phyloP scores from a whole-genome alignment of 768 basidiomycete species.

The Naganishia antarctica region DNA sequence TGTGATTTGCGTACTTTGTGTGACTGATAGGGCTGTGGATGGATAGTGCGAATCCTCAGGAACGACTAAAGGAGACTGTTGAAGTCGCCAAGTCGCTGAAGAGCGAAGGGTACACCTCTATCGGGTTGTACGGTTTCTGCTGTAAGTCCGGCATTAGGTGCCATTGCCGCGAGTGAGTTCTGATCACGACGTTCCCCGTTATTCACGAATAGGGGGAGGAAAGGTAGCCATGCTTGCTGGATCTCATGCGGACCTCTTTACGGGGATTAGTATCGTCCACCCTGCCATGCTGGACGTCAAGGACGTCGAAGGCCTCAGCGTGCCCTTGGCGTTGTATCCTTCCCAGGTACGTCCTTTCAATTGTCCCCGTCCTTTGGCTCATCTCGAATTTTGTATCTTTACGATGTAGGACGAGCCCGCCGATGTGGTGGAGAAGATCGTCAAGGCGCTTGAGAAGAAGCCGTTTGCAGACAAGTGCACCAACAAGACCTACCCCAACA shows the following conservation, averaged over 20 bases:
- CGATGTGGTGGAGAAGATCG: slow-evolving; percentile 52
- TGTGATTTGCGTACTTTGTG: too few species aligned
- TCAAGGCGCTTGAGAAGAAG: slow-evolving; percentile 55
- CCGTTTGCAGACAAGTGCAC: slow-evolving; percentile 56
- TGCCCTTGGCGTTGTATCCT: slow-evolving; percentile 47
- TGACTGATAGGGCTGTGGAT: neutral
- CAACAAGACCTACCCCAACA: slow-evolving; percentile 55
- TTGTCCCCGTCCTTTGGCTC: neutral
- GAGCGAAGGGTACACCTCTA: slow-evolving; percentile 51
- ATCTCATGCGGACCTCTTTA: slow-evolving; percentile 46
- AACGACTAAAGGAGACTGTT: slow-evolving; percentile 58
- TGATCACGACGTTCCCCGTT: too few species aligned
- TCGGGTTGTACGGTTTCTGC: slow-evolving; percentile 54
- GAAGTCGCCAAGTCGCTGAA: slow-evolving; percentile 52
- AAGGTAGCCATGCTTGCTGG: slow-evolving; percentile 40
- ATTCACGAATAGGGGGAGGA: slow-evolving; percentile 47
- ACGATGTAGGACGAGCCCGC: slow-evolving; percentile 36
- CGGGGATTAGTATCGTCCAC: slow-evolving; percentile 52
- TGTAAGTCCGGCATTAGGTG: too few species aligned
- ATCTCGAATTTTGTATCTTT: neutral
- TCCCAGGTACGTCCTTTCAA: slow-evolving; percentile 46
- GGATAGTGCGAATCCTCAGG: slow-evolving; percentile 43
- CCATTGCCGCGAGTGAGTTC: too few species aligned
- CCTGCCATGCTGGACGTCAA: slow-evolving; percentile 48
- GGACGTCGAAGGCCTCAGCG: slow-evolving; percentile 36